Base-by-base conservation (phyloP, 495 filamentous ascomycete genomes). In the Melanomma pulvis-pyrius region DNA sequence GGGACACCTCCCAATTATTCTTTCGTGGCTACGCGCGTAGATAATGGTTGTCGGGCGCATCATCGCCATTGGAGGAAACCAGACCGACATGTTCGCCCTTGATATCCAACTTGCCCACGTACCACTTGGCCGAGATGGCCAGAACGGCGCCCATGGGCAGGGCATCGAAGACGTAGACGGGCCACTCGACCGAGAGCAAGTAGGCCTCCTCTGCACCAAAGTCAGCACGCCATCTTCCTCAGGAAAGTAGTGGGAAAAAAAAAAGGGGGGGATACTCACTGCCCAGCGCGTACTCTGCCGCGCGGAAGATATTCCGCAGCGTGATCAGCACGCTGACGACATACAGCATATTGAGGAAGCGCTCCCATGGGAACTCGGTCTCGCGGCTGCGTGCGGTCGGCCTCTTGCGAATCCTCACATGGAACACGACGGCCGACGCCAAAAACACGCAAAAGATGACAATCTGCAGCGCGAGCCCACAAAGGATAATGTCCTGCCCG, bases 381-480 rank as follows among this genome's bases (percentile, higher is more conserved):
- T 59, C 26, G 6, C 6, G 4, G 39, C 32, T 29, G 9, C 12
- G 5, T 7, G 28, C 29, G 11, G 52, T 59, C 34, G 55, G 30
- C n/a, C 21, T 46, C 11, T 6, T 8, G n/a, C 21, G 55, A 26
- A 29, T 21, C 15, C 30, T 12, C 28, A 57, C 22, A 48, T 65
- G 71, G 25, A 59, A 51, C 13, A 58, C 25, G 8, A 68, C 60
- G 4, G 61, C 52, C 24, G 48, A 30, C 12, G 72, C 63, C 58
- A 74, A 74, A 44, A 70, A 60, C 13, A 61, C 67, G 39, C 75
- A 74, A 13, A 71, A 68, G 8, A 74, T 21, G 2, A 76, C 3
- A 26, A 51, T 44, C 51, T 74, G 71, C 15, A 75, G 26, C 5
- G 30, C 68, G 2, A 75, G 59, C 0, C 73, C 74, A 24, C 61